Percentiles rank a stretch among this genome's conserved stretches.
Evolutionary conservation across 768 basidiomycete genomes (phyloP).

Genomic region (Brasilioporus rufonigricans): DNA sequence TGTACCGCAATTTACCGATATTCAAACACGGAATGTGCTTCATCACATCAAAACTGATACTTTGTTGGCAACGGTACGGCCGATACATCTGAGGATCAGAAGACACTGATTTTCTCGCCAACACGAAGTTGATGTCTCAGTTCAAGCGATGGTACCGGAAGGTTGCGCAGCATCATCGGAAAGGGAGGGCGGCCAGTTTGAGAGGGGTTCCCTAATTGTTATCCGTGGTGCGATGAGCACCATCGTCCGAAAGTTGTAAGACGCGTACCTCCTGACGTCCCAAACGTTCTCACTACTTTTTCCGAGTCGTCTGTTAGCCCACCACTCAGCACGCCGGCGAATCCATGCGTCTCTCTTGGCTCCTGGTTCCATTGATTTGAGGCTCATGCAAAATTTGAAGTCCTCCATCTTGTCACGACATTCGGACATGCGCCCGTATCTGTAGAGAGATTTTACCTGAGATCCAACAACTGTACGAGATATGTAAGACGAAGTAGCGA

Average conservation of each 20-base stretch:
- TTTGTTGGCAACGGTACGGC: not conserved
- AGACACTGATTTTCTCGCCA: not conserved
- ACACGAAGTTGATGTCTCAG: not conserved
- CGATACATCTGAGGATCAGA: not conserved
- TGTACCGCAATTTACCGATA: not conserved
- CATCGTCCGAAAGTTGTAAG: not conserved
- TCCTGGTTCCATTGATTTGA: constrained; percentile 76
- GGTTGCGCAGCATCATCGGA: constrained; percentile 19
- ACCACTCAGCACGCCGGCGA: constrained; percentile 86
- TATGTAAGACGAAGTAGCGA: constrained; percentile 10
- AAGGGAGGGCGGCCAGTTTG: constrained; percentile 30
- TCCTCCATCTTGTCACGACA: constrained; percentile 82
- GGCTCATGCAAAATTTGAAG: constrained; percentile 91
- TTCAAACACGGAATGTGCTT: not conserved
- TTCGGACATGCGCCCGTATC: constrained; percentile 70
- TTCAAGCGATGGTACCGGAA: constrained; percentile 24
- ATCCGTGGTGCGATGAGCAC: constrained; percentile 1
- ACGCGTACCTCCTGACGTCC: constrained; percentile 77
- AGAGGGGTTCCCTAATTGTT: constrained; percentile 19
- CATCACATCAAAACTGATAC: not conserved
- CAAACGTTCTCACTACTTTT: constrained; percentile 95
- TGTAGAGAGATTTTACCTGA: constrained; percentile 84
- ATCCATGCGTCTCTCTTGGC: constrained; percentile 84
- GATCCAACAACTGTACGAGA: constrained; percentile 60
- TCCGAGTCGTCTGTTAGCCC: constrained; percentile 72